A percentile compares a stretch with the other conserved stretches of the same genome.
phyloP scores from a whole-genome alignment of 2,329 filamentous ascomycete genomes.

The Hypoxylon sp. region DNA sequence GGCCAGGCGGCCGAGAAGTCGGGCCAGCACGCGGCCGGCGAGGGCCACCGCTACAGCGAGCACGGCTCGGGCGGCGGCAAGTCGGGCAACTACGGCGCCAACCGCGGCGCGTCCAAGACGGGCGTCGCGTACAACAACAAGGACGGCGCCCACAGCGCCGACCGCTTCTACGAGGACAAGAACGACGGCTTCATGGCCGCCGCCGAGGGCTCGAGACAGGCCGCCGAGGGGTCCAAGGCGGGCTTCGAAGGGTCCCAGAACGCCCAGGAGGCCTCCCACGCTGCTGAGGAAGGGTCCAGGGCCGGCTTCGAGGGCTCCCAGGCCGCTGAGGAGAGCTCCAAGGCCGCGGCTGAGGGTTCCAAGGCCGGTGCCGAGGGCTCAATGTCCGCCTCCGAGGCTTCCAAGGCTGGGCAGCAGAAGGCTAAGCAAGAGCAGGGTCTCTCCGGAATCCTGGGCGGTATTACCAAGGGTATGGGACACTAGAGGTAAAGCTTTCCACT shows the following conservation, averaged over 20 bases:
- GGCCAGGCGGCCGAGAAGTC: constrained; percentile 6
- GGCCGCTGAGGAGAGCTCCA: constrained; percentile 10
- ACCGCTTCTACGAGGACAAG: constrained; percentile 19
- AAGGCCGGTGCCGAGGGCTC: constrained; percentile 5
- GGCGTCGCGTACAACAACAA: constrained; percentile 37
- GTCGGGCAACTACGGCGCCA: constrained; percentile 28
- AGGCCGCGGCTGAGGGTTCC: constrained; percentile 14
- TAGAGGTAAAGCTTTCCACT: constrained; percentile 9
- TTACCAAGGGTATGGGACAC: constrained; percentile 6
- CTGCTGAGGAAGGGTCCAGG: constrained; percentile 8
- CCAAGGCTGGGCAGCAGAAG: constrained; percentile 2
- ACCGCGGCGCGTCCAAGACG: constrained; percentile 33
- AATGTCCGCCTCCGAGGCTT: constrained; percentile 9
- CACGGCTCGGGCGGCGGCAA: constrained; percentile 21
- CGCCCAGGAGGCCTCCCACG: background rate
- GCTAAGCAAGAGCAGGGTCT: constrained; percentile 10
- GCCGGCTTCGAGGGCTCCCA: constrained; percentile 5
- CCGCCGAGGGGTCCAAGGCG: background rate
- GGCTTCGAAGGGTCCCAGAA: constrained; percentile 14
- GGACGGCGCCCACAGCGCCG: constrained; percentile 27
- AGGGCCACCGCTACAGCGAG: constrained; percentile 20
- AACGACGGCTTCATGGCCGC: constrained; percentile 27
- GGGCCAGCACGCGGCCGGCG: constrained; percentile 6
- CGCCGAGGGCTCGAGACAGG: constrained; percentile 7
- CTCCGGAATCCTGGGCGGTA: constrained; percentile 20